phyloP scores from a whole-genome alignment of 192 early-diverging fungal species.

The Backusella mclennaniae region DNA sequence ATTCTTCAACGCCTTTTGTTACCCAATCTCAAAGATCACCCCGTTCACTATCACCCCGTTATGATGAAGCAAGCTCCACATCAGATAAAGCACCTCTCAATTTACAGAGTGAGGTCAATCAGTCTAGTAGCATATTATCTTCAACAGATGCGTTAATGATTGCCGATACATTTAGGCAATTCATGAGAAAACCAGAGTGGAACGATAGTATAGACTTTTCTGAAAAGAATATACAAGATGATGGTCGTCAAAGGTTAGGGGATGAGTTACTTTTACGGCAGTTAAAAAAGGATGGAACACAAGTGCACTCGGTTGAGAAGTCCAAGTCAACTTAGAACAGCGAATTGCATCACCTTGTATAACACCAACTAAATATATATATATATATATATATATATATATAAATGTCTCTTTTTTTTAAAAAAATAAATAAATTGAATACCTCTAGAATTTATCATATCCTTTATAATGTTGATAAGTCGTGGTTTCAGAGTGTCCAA shows the following conservation, averaged over 20 bases:
- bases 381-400: no score
- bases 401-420: no score
- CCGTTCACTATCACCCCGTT: not conserved
- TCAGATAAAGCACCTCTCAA: not conserved
- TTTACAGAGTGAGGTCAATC: slow-evolving; percentile 4
- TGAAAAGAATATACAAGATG: not conserved
- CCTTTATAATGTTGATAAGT: not conserved
- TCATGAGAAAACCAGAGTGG: slow-evolving; percentile 43
- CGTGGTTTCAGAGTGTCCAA: not conserved
- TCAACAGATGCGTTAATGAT: slow-evolving; percentile 39
- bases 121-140: slow-evolving; percentile 27
- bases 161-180: slow-evolving; percentile 39
- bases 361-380: not conserved
- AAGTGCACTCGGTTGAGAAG: slow-evolving; percentile 7
- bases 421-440: not conserved
- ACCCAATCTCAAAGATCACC: not conserved
- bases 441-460: not conserved
- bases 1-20: slow-evolving; percentile 21
- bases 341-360: not conserved
- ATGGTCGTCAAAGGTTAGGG: not conserved
- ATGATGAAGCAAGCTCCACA: slow-evolving; percentile 6
- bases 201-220: slow-evolving; percentile 12
- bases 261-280: slow-evolving; percentile 1
- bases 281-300: slow-evolving; percentile 13
- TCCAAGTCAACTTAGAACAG: not conserved